A percentile compares a stretch with the other conserved stretches of the same genome.
These are phyloP conservation scores for Pezicula neosporulosa DNA, from an alignment of 2,329 filamentous ascomycete genomes.

Conservation along the genomic window DNA sequence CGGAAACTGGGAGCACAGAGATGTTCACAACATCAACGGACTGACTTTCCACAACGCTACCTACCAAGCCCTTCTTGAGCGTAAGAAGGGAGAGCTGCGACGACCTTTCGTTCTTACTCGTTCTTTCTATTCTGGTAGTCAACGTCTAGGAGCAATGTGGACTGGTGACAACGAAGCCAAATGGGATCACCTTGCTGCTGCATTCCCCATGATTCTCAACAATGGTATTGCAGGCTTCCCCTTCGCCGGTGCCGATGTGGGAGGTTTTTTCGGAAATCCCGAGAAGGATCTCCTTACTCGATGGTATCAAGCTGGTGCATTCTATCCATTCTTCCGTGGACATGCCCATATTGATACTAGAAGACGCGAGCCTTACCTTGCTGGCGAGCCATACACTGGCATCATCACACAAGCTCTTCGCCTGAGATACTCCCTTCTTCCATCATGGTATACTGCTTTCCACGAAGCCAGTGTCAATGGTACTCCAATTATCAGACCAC, in stretches of 20 bases:
- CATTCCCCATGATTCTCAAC: slow-evolving; percentile 89
- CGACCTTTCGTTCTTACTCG: slow-evolving; percentile 92
- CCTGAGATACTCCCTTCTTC: slow-evolving; percentile 83
- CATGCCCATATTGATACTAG: slow-evolving; percentile 97
- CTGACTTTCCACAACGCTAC: slow-evolving; percentile 96
- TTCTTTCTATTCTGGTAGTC: slow-evolving; percentile 87
- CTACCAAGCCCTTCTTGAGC: slow-evolving; percentile 76
- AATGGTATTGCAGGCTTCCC: slow-evolving; percentile 92
- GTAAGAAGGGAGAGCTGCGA: slow-evolving; percentile 79
- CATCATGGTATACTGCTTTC: slow-evolving; percentile 96
- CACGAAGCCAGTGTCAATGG: slow-evolving; percentile 81
- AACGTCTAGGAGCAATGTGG: slow-evolving; percentile 94
- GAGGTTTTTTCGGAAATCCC: slow-evolving; percentile 97
- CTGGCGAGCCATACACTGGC: slow-evolving; percentile 76
- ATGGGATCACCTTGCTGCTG: slow-evolving; percentile 87
- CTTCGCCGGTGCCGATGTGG: slow-evolving; percentile 92
- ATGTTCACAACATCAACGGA: slow-evolving; percentile 93
- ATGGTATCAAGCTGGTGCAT: slow-evolving; percentile 96
- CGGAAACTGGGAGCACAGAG: slow-evolving; percentile 92
- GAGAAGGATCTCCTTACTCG: slow-evolving; percentile 86
- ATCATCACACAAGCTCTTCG: slow-evolving; percentile 88
- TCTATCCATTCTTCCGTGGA: slow-evolving; percentile 97
- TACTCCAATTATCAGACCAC: slow-evolving; percentile 83
- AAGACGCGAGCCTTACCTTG: slow-evolving; percentile 87
- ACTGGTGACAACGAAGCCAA: slow-evolving; percentile 95